A percentile compares a stretch with the other conserved stretches of the same genome.
These are phyloP conservation scores for Talaromyces thailandensis DNA, from an alignment of 495 filamentous ascomycete species.

Conservation along the genomic window DNA sequence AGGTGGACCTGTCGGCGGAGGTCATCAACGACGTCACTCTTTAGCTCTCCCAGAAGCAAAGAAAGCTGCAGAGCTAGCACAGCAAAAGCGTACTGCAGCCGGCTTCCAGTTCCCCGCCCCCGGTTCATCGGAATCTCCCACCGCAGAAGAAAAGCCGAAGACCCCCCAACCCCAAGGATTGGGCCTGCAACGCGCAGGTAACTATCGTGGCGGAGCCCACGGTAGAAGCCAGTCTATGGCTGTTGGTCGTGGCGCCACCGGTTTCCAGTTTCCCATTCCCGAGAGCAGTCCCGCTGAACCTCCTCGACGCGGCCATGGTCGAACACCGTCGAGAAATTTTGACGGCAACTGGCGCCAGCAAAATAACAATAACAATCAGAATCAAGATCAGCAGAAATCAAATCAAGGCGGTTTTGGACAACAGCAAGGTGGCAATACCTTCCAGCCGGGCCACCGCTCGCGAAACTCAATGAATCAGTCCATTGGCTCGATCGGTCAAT, in stretches of 20 bases:
- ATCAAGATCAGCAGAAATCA: slow-evolving; percentile 44
- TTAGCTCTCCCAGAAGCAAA: slow-evolving; percentile 92
- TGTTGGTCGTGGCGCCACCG: slow-evolving; percentile 52
- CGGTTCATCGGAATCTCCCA: slow-evolving; percentile 34
- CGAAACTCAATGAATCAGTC: slow-evolving; percentile 82
- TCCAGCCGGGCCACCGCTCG: slow-evolving; percentile 87
- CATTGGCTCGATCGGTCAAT: slow-evolving; percentile 72
- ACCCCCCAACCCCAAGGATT: slow-evolving; percentile 32
- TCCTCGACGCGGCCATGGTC: slow-evolving; percentile 65
- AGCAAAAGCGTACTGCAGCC: slow-evolving; percentile 90
- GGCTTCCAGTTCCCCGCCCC: slow-evolving; percentile 92
- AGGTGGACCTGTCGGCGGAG: slow-evolving; percentile 62
- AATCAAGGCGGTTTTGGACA: slow-evolving; percentile 61
- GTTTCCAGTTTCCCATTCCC: slow-evolving; percentile 71
- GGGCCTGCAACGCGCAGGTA: slow-evolving; percentile 40
- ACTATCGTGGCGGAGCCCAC: slow-evolving; percentile 41
- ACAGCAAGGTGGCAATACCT: slow-evolving; percentile 47
- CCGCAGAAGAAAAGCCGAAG: slow-evolving; percentile 31
- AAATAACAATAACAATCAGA: slow-evolving; percentile 52
- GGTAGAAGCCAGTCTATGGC: slow-evolving; percentile 66
- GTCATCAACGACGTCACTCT: slow-evolving; percentile 91
- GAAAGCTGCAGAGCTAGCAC: slow-evolving; percentile 92
- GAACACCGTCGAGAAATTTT: slow-evolving; percentile 83
- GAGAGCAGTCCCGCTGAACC: slow-evolving; percentile 51
- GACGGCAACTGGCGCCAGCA: slow-evolving; percentile 97